Base-by-base conservation (phyloP, 257 asterid genomes). In the Eustoma russellianum region DNA sequence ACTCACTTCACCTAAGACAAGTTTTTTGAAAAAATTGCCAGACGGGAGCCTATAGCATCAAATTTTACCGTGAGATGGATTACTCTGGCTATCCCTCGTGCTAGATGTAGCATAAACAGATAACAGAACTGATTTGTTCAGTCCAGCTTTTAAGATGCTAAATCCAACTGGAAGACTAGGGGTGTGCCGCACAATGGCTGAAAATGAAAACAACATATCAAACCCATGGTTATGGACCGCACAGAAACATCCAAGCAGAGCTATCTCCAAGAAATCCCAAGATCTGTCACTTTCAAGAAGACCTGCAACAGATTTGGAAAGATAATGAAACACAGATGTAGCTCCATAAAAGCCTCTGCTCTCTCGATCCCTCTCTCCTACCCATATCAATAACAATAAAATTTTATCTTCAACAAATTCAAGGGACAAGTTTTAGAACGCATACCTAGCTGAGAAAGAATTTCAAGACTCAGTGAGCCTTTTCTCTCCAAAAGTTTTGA, bases 111-210 rank as follows among this genome's bases (percentile, higher is more conserved):
- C 84, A 74, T 92, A 92, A 70, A 92, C 93, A 12, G 99, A 88
- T 79, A 92, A 63, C 57, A 92, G 92, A 81, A 92, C 97, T 30
- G 99, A 92, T 74, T 92, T 92, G 86, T 85, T 92, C 74, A 92
- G 62, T 64, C 99, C 99, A 65, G 97, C 99, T 76, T 78, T 88
- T 68, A 92, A 76, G 62, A 92, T 88, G 86, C 97, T 77, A 81
- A 92, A 92, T 70, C 99, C 99, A 69, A 88, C 56, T 24, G 99
- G 99, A 66, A 72, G 93, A 68, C 69, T 77, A 41, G 95, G 95
- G 14, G 93, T 77, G 67, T 81, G 86, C 79, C 76, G 94, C 57
- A 88, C 89, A 65, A 88, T 75, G 33, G 91, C 89, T 74, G 99
- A 88, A 65, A 92, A 88, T 17, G 97, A 83, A 83, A 92, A 88